A percentile compares a stretch with the other conserved stretches of the same genome.
phyloP scores from a whole-genome alignment of 2,329 filamentous ascomycete species.

The Alternaria sp. region DNA sequence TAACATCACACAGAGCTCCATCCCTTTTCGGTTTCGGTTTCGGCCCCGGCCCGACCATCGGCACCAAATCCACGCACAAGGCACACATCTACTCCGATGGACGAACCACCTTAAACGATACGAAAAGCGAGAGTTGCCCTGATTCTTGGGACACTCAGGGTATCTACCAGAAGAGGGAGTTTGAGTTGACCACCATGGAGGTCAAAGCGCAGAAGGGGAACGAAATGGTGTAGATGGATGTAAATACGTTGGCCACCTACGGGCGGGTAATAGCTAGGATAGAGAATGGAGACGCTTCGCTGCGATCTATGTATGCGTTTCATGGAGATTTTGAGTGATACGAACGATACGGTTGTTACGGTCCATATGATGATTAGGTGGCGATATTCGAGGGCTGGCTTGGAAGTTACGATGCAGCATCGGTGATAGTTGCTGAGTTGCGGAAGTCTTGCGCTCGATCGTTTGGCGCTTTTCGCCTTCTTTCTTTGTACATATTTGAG shows the following conservation, averaged over 20 bases:
- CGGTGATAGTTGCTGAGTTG: neutral
- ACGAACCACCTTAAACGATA: constrained; percentile 20
- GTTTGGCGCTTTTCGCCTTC: neutral
- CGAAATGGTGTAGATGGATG: constrained; percentile 3
- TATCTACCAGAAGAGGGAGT: constrained; percentile 33
- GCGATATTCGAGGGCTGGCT: neutral
- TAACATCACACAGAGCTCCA: constrained; percentile 2
- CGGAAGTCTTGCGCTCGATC: neutral
- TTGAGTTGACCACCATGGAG: constrained; percentile 31
- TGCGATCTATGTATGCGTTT: neutral
- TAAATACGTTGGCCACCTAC: neutral
- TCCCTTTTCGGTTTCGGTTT: constrained; percentile 12
- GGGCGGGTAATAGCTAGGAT: neutral
- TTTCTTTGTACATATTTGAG: neutral
- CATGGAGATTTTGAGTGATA: neutral
- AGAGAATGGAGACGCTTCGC: constrained; percentile 4
- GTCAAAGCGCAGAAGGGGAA: constrained; percentile 7
- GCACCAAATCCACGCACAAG: constrained; percentile 20
- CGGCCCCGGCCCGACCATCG: constrained; percentile 12
- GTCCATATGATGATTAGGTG: neutral
- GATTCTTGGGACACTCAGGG: constrained; percentile 35
- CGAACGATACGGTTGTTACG: neutral
- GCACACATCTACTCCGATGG: constrained; percentile 30
- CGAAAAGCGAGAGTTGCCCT: constrained; percentile 11
- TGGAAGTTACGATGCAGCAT: neutral